Evolutionary conservation across 768 basidiomycete species (phyloP).

Genomic region (Tricholoma terreum): DNA sequence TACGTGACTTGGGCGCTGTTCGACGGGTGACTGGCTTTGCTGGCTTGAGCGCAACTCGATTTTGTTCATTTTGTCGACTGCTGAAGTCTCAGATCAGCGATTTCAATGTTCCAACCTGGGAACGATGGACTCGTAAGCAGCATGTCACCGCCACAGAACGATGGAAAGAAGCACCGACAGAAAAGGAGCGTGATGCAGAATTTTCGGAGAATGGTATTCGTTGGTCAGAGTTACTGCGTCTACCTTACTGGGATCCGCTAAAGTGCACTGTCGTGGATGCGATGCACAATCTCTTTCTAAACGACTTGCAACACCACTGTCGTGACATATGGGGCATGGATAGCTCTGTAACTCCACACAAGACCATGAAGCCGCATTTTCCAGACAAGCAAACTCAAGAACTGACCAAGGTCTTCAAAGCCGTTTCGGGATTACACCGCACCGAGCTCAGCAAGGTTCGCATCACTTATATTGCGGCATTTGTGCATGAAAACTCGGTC

Average conservation of each 20-base stretch:
- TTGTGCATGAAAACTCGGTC: too few relatives aligned
- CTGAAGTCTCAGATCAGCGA: background rate
- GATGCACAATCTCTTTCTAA: conserved; percentile 26
- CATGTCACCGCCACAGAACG: background rate
- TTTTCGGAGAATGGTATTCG: conserved; percentile 16
- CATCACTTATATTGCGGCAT: too few relatives aligned
- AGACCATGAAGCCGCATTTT: too few relatives aligned
- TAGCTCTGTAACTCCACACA: too few relatives aligned
- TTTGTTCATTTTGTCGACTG: background rate
- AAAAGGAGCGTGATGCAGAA: background rate
- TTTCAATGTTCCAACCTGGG: background rate
- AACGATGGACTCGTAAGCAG: background rate
- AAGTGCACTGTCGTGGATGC: conserved; percentile 19
- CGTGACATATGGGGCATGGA: too few relatives aligned
- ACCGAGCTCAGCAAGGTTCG: too few relatives aligned
- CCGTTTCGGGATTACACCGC: too few relatives aligned
- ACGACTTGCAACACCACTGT: background rate
- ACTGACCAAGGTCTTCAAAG: too few relatives aligned
- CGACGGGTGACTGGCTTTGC: background rate
- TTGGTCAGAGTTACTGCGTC: conserved; percentile 25
- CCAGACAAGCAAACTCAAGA: too few relatives aligned
- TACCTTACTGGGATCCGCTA: conserved; percentile 28
- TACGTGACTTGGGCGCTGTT: background rate
- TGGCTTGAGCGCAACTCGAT: background rate
- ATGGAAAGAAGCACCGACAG: background rate